These are phyloP conservation scores for Corinectria fuckeliana DNA, from an alignment of 2,329 filamentous ascomycete genomes.

Conservation along the genomic window DNA sequence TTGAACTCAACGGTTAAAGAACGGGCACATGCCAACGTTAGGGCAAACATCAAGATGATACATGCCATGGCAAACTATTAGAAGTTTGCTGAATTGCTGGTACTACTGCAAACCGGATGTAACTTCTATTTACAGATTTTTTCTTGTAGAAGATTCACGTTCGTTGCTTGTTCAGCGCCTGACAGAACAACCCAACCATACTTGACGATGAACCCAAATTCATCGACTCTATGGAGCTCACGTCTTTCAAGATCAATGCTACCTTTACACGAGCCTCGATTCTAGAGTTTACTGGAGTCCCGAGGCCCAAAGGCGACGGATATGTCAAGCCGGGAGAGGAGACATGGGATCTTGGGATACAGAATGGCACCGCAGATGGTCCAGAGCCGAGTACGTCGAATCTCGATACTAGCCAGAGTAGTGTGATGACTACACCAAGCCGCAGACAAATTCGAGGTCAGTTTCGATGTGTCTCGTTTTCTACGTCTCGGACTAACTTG, in stretches of 20 bases:
- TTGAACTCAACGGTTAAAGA: constrained; percentile 20
- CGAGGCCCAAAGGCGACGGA: not conserved
- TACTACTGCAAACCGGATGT: not conserved
- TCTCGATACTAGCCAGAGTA: not conserved
- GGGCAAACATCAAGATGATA: constrained; percentile 26
- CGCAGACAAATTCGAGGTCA: too few species aligned
- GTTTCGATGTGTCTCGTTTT: too few species aligned
- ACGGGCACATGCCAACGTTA: constrained; percentile 15
- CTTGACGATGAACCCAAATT: constrained; percentile 1
- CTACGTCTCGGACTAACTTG: not conserved
- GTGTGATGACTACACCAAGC: too few species aligned
- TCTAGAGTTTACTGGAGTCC: constrained; percentile 14
- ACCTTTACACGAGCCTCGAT: constrained; percentile 10
- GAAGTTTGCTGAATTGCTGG: constrained; percentile 10
- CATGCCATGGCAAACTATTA: constrained; percentile 11
- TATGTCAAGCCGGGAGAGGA: constrained; percentile 15
- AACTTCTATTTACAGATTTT: not conserved
- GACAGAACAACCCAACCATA: not conserved
- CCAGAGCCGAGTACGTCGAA: not conserved
- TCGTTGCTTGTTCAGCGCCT: not conserved
- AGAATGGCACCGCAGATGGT: not conserved
- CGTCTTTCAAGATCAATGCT: not conserved
- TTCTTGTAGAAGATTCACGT: constrained; percentile 10
- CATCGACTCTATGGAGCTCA: not conserved
- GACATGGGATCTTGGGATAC: constrained; percentile 4